Evolutionary conservation across 768 basidiomycete genomes (phyloP).

Genomic region (Arthromyces matolae): DNA sequence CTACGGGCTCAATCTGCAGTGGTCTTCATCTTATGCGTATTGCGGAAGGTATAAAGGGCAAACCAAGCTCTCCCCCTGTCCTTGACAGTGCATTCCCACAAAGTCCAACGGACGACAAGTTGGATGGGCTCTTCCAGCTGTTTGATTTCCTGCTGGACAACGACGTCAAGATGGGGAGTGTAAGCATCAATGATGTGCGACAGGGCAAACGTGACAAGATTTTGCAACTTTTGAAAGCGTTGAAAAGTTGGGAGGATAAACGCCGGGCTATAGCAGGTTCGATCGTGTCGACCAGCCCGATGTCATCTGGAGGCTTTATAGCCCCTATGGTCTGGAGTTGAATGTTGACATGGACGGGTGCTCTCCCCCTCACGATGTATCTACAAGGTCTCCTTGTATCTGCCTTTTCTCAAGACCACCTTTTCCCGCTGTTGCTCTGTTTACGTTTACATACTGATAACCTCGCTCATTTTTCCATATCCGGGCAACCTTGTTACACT

Average conservation of each 20-base stretch:
- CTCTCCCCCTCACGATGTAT: no score
- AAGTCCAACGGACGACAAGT: slow-evolving; percentile 66
- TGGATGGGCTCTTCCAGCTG: slow-evolving; percentile 82
- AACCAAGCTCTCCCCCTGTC: slow-evolving; percentile 63
- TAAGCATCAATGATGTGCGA: slow-evolving; percentile 92
- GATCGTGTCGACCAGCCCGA: slow-evolving; percentile 38
- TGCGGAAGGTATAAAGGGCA: slow-evolving; percentile 75
- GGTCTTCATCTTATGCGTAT: slow-evolving; percentile 83
- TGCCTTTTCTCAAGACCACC: no score
- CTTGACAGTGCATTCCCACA: slow-evolving; percentile 76
- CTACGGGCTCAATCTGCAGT: slow-evolving; percentile 42
- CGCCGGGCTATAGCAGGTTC: slow-evolving; percentile 51
- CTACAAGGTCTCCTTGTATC: no score
- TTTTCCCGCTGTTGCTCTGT: no score
- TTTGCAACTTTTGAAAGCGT: slow-evolving; percentile 68
- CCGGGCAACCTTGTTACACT: no score
- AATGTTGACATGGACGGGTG: no score
- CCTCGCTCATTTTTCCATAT: no score
- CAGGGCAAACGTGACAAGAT: slow-evolving; percentile 81
- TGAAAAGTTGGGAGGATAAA: slow-evolving; percentile 82
- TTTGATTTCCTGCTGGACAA: slow-evolving; percentile 94
- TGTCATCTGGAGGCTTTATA: slow-evolving; percentile 34
- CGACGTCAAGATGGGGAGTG: slow-evolving; percentile 85
- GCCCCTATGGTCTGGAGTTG: slow-evolving; percentile 20
- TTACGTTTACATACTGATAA: no score